Conservation (phyloP, 805 yeast species). For the Candida germanica region DNA sequence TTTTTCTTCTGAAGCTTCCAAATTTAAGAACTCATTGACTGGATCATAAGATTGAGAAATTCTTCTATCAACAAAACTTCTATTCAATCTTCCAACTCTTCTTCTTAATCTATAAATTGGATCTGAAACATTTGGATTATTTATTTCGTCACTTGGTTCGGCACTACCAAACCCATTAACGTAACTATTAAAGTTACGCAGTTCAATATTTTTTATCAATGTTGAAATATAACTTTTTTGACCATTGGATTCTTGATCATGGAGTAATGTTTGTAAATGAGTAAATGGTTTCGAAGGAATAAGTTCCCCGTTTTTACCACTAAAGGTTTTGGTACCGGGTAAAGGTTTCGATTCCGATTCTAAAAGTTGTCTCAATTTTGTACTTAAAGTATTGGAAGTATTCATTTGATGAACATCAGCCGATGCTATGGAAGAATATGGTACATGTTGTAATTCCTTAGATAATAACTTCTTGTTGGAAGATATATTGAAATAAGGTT, state of each 20-base stretch:
- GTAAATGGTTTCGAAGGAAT: constrained; percentile 48
- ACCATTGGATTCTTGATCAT: constrained; percentile 21
- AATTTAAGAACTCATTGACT: constrained; percentile 40
- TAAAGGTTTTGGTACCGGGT: constrained; percentile 43
- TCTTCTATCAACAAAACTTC: constrained; percentile 72
- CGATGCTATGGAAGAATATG: constrained; percentile 74
- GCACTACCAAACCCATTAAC: constrained; percentile 33
- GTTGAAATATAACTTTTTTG: constrained; percentile 37
- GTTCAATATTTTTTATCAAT: constrained; percentile 37
- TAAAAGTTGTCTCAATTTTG: constrained; percentile 36
- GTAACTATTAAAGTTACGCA: constrained; percentile 38
- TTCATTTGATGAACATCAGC: constrained; percentile 64
- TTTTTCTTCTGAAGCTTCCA: constrained; percentile 20
- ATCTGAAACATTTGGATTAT: constrained; percentile 38
- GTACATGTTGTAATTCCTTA: constrained; percentile 61
- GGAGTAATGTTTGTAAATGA: constrained; percentile 40
- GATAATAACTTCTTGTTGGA: constrained; percentile 43
- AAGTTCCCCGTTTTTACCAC: constrained; percentile 50
- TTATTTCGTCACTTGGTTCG: constrained; percentile 12
- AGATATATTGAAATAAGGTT: constrained; percentile 73
- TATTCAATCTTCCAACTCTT: constrained; percentile 70
- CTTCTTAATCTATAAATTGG: constrained; percentile 64
- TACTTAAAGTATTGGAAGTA: constrained; percentile 51
- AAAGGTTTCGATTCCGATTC: constrained; percentile 46
- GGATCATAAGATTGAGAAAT: constrained; percentile 19